These are phyloP conservation scores for Cubamyces sp. DNA, from an alignment of 768 basidiomycete species.

Conservation along the genomic window DNA sequence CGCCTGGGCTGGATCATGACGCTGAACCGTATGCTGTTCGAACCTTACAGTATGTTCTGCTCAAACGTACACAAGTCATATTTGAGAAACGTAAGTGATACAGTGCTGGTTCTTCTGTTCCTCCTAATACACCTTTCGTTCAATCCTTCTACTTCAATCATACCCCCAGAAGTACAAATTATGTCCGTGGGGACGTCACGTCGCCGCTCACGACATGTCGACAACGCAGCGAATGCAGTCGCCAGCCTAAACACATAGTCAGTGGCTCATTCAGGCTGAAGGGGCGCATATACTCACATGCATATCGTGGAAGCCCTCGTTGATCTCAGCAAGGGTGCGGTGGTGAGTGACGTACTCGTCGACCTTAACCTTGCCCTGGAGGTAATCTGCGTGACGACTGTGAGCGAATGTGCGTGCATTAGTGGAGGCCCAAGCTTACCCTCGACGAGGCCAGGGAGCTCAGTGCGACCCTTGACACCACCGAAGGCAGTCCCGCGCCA, in stretches of 20 bases:
- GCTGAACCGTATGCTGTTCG: not conserved
- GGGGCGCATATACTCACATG: slow-evolving; percentile 63
- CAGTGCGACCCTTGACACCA: slow-evolving; percentile 96
- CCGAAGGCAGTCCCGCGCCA: slow-evolving; percentile 98
- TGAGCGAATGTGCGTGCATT: slow-evolving; percentile 7
- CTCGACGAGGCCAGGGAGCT: slow-evolving; percentile 91
- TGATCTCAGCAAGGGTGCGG: slow-evolving; percentile 73
- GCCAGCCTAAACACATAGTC: slow-evolving; percentile 54
- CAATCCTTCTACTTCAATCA: slow-evolving; percentile 2
- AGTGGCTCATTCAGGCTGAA: not conserved
- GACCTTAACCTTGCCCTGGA: slow-evolving; percentile 80
- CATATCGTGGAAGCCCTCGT: slow-evolving; percentile 94
- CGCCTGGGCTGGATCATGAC: not conserved
- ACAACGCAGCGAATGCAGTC: slow-evolving; percentile 96
- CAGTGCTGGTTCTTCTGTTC: slow-evolving; percentile 8
- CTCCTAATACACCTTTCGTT: slow-evolving; percentile 17
- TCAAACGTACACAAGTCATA: not conserved
- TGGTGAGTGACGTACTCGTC: slow-evolving; percentile 97
- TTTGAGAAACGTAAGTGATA: slow-evolving; percentile 15
- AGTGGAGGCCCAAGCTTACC: slow-evolving; percentile 49
- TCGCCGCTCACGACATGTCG: slow-evolving; percentile 59
- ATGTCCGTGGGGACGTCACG: not conserved
- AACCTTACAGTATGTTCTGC: no score
- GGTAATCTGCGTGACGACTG: slow-evolving; percentile 61
- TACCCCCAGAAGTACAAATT: not conserved